A percentile compares a stretch with the other conserved stretches of the same genome.
Conservation (phyloP, 768 basidiomycete species). For the Naganishia vishniacii region DNA sequence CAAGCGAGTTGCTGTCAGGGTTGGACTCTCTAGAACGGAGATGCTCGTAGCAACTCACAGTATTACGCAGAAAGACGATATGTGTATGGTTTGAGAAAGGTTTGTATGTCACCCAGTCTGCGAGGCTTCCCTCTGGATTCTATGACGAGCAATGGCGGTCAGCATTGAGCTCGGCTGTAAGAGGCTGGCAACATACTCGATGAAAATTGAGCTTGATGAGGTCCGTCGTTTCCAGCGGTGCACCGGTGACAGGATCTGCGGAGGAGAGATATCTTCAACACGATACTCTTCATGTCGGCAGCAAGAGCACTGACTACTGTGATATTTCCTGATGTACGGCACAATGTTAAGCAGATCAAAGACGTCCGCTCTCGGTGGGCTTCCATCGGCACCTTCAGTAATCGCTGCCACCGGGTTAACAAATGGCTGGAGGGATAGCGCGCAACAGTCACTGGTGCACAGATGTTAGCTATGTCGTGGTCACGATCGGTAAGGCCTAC, state of each 20-base stretch:
- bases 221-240: slow-evolving; percentile 47
- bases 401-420: slow-evolving; percentile 75
- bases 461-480: slow-evolving; percentile 1
- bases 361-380: slow-evolving; percentile 60
- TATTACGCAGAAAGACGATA: slow-evolving; percentile 87
- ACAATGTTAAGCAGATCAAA: slow-evolving; percentile 90
- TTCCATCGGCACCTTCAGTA: slow-evolving; percentile 25
- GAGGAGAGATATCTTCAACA: not conserved
- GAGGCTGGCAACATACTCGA: slow-evolving; percentile 54
- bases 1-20: not conserved
- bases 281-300: slow-evolving; percentile 25
- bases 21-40: not conserved
- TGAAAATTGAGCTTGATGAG: slow-evolving; percentile 52
- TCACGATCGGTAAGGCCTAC: not conserved
- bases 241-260: slow-evolving; percentile 51
- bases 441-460: slow-evolving; percentile 65
- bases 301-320: slow-evolving; percentile 41
- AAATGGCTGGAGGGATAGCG: slow-evolving; percentile 84
- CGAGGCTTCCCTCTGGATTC: slow-evolving; percentile 76
- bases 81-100: slow-evolving; percentile 94
- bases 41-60: slow-evolving; percentile 28
- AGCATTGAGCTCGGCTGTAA: slow-evolving; percentile 56
- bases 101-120: slow-evolving; percentile 97
- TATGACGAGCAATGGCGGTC: slow-evolving; percentile 43
- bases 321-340: slow-evolving; percentile 71